Evolutionary conservation across 176 grass and related monocot species (phyloP), one percentile per base, ranked within the genome.

Genomic region (Guadua angustifolia): DNA sequence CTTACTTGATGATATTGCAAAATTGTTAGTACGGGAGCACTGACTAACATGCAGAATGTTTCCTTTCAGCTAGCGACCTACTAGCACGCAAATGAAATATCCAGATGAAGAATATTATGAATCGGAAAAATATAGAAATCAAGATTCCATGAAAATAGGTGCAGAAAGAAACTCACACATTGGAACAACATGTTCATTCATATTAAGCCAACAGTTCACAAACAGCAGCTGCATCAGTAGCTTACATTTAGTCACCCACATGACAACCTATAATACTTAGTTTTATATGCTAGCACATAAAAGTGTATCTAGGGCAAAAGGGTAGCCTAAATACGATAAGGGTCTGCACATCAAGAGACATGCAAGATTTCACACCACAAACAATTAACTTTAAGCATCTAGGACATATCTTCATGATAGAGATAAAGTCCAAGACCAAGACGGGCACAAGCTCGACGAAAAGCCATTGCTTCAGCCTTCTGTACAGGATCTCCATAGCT

Each of bases 401-500:
- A 89, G 51, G 88, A 84, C 78, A 87, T 68, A 66, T 99, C 96
- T 83, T 99, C 96, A 66, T 95, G 93, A 85, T 99, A 99, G 60
- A 99, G 96, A 79, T 99, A 89, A 92, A 99, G 88, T 55, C 96
- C 93, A 71, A 99, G 90, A 43, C 93, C 93, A 83, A 99, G 93
- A 70, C 93, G 91, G 52, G 96, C 91, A 86, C 96, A 99, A 65
- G 93, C 96, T 87, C 96, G 89, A 71, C 93, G 91, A 85, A 99
- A 99, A 78, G 96, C 96, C 96, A 99, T 99, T 72, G 89, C 85
- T 93, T 99, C 96, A 69, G 96, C 96, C 85, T 99, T 99, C 83
- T 99, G 96, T 56, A 99, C 89, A 47, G 96, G 91, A 59, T 99
- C 88, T 45, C 96, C 93, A 82, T 84, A 94, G 66, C 56, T 49